Evolutionary conservation across 2,329 filamentous ascomycete genomes (phyloP).

Genomic region (Phoma herbarum): DNA sequence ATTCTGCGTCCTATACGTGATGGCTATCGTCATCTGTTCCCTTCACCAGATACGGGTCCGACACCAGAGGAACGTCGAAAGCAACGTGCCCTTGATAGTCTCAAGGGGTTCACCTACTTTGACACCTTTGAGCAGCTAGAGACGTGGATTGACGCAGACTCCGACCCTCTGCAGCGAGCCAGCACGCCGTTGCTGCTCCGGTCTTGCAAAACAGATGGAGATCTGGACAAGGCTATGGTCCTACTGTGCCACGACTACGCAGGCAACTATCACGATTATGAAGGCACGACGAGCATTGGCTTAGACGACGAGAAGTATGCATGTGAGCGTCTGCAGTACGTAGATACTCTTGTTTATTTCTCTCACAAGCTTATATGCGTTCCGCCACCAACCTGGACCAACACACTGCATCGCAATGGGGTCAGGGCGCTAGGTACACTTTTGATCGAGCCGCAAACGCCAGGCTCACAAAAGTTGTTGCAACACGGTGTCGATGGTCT

Average conservation of each 20-base stretch:
- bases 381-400: conserved; percentile 58
- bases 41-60: conserved; percentile 45
- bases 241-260: conserved; percentile 53
- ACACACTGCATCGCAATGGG: conserved; percentile 58
- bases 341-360: conserved; percentile 59
- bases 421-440: conserved; percentile 56
- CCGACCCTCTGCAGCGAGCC: conserved; percentile 49
- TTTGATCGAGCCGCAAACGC: conserved; percentile 54
- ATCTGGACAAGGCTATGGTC: conserved; percentile 32
- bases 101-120: conserved; percentile 54
- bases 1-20: conserved; percentile 52
- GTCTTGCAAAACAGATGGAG: not conserved
- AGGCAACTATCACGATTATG: conserved; percentile 58
- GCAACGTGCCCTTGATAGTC: conserved; percentile 42
- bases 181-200: conserved; percentile 51
- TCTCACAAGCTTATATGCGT: conserved; percentile 58
- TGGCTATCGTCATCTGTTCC: conserved; percentile 50
- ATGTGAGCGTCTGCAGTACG: conserved; percentile 56
- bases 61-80: conserved; percentile 45
- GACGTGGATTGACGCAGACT: conserved; percentile 41
- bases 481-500: conserved; percentile 23
- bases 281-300: conserved; percentile 45
- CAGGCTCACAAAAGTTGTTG: conserved; percentile 44
- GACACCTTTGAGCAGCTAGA: conserved; percentile 53
- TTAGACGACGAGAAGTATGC: conserved; percentile 49